Evolutionary conservation across 1,284 basidiomycete species (phyloP).

Genomic region (Clitocybe nebularis): DNA sequence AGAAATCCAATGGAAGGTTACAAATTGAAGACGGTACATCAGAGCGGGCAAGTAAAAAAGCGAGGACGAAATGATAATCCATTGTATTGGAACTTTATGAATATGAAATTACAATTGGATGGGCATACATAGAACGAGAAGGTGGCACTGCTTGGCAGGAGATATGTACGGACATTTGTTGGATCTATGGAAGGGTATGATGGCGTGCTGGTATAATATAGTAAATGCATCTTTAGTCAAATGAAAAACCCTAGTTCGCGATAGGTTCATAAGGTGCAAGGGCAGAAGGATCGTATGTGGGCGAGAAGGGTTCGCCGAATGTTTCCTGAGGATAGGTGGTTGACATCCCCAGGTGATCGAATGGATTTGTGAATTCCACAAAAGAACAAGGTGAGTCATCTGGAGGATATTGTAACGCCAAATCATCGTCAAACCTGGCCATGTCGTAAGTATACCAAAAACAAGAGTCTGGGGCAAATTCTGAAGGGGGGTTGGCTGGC

Average conservation of each 20-base stretch:
- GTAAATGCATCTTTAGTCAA: slow-evolving; percentile 8
- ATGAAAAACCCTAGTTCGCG: slow-evolving; percentile 14
- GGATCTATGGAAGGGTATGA: too few relatives aligned
- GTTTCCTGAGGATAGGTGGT: neutral
- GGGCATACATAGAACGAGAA: too few relatives aligned
- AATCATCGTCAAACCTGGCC: neutral
- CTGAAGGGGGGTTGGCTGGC: too few relatives aligned
- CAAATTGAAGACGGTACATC: slow-evolving; percentile 24
- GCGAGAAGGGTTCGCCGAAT: neutral
- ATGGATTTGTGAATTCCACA: slow-evolving; percentile 8
- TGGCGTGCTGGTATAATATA: slow-evolving; percentile 4
- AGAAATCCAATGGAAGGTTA: slow-evolving; percentile 45
- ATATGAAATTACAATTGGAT: slow-evolving; percentile 1
- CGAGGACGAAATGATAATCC: slow-evolving; percentile 33
- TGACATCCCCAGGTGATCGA: neutral
- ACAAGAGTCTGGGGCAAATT: slow-evolving; percentile 8
- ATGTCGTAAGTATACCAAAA: slow-evolving; percentile 11
- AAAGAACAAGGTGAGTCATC: slow-evolving; percentile 2
- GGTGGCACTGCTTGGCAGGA: too few relatives aligned
- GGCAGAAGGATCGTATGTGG: neutral
- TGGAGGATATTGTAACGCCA: neutral
- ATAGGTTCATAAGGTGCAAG: slow-evolving; percentile 5
- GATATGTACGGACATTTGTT: too few relatives aligned
- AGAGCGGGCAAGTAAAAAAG: slow-evolving; percentile 41
- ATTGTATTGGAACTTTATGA: slow-evolving; percentile 4